Evolutionary conservation across 2,329 filamentous ascomycete species (phyloP), one percentile per base, ranked within the genome.

Genomic region (Ustilaginoidea virens): DNA sequence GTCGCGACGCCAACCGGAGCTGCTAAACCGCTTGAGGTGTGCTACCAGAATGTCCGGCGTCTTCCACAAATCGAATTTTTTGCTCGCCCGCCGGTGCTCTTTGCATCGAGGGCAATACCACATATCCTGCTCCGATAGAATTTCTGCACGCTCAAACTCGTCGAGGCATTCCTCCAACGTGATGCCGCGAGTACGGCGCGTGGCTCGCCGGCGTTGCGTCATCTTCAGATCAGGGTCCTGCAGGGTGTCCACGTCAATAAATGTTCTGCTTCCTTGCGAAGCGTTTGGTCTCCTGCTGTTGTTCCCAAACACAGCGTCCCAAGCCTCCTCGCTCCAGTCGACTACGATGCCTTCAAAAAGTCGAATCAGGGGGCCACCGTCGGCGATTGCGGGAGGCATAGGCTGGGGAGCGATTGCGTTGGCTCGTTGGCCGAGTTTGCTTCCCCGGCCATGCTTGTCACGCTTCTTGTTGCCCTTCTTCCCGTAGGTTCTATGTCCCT

Each of bases 81-180:
- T 98, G 56, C 78, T 86, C 13, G 90, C 90, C 35, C 83, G 76
- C 11, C 83, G 74, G 44, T 92, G 79, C 43, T 93, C 82, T 51
- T 96, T 96, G 65, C 90, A 98, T 17, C 83, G 73, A 32, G 83
- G 87, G 47, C 90, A 98, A 49, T 92, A 96, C 90, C 90, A 98
- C 35, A 83, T 87, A 49, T 98, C 92, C 46, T 92, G 80, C 49
- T 94, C 83, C 0, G 87, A 94, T 4, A 98, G 61, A 10, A 93
- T 74, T 53, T 98, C 90, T 35, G 86, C 80, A 48, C 87, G 87
- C 46, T 90, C 82, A 41, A 93, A 96, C 52, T 96, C 90, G 34
- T 86, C 79, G 31, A 98, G 69, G 47, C 90, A 98, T 42, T 94
- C 85, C 14, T 90, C 79, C 4, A 98, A 64, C 1, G 74, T 76